Conservation (phyloP, 2,329 filamentous ascomycete genomes). For the Aphanocladium album region DNA sequence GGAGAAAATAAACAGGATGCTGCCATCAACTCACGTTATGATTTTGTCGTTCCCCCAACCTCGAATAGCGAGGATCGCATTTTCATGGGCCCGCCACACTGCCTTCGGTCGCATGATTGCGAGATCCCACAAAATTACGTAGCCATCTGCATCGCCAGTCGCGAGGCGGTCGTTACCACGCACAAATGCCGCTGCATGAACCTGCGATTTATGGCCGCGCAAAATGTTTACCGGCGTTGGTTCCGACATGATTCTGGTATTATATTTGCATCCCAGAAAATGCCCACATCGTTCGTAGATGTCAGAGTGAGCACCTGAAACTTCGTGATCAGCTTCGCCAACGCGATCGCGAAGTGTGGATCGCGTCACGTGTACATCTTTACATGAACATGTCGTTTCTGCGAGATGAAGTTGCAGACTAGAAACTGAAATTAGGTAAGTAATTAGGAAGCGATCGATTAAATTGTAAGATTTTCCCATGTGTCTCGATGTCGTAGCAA, state of each 20-base stretch:
- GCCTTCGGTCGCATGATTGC: constrained; percentile 73
- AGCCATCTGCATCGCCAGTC: constrained; percentile 87
- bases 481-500: too few relatives aligned
- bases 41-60: constrained; percentile 68
- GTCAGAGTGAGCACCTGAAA: not conserved
- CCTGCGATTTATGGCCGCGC: constrained; percentile 75
- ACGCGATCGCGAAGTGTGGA: not conserved
- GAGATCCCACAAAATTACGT: constrained; percentile 80
- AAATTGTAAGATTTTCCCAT: too few relatives aligned
- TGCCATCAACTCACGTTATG: constrained; percentile 64
- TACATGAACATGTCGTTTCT: not conserved
- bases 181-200: constrained; percentile 73
- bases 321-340: not conserved
- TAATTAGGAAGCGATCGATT: too few relatives aligned
- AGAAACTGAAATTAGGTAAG: too few relatives aligned
- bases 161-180: constrained; percentile 69
- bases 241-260: not conserved
- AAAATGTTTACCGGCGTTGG: constrained; percentile 58
- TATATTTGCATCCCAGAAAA: not conserved
- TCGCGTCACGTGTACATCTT: not conserved
- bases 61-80: constrained; percentile 67
- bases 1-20: too few relatives aligned
- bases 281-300: not conserved
- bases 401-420: not conserved
- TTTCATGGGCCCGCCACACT: constrained; percentile 82